phyloP scores from a whole-genome alignment of 495 filamentous ascomycete genomes.

The Penicillium ucsense region DNA sequence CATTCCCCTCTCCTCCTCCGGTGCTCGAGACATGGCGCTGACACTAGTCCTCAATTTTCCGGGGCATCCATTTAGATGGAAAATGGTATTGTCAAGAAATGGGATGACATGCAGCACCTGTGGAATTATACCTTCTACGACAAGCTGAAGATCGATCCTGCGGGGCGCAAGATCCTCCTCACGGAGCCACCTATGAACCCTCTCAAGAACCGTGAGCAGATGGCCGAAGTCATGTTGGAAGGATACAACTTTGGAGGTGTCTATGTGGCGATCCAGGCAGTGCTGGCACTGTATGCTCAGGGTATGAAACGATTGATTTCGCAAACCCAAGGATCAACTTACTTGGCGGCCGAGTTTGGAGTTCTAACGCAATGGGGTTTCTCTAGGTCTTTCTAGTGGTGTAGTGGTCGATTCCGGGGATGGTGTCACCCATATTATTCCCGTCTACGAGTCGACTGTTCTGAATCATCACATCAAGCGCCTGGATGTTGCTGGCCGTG shows the following conservation, averaged over 20 bases:
- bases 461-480: constrained; percentile 92
- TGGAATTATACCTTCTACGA: constrained; percentile 99
- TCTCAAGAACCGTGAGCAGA: constrained; percentile 86
- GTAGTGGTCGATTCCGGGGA: constrained; percentile 98
- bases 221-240: constrained; percentile 99
- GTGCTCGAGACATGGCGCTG: constrained; percentile 15
- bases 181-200: constrained; percentile 99
- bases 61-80: constrained; percentile 61
- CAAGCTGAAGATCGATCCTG: constrained; percentile 87
- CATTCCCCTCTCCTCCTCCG: constrained; percentile 6
- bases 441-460: constrained; percentile 94
- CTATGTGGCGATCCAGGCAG: constrained; percentile 97
- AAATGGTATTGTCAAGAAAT: constrained; percentile 97
- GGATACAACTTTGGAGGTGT: constrained; percentile 92
- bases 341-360: too few species aligned
- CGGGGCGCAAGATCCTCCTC: constrained; percentile 91
- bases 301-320: constrained; percentile 38
- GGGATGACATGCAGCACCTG: constrained; percentile 99
- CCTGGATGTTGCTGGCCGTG: constrained; percentile 90
- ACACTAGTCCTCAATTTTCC: constrained; percentile 6
- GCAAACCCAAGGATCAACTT: not conserved
- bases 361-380: not conserved
- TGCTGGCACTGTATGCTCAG: constrained; percentile 95
- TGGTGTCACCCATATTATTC: constrained; percentile 96
- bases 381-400: constrained; percentile 75